phyloP scores from a whole-genome alignment of 768 basidiomycete genomes.

The Amanita fuliginea region DNA sequence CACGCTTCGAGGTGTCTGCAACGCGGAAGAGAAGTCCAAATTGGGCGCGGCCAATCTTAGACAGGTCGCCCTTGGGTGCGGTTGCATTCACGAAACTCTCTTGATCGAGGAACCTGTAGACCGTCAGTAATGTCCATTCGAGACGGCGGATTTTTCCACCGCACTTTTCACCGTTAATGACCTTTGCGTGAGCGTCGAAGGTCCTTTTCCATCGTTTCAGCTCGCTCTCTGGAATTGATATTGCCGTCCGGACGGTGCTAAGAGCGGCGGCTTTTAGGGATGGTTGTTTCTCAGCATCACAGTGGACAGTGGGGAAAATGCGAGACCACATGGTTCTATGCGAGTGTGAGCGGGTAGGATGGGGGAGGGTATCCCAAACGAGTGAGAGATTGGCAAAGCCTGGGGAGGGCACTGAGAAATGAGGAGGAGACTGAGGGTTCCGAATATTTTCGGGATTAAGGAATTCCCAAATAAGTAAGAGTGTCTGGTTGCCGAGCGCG shows the following conservation, averaged over 20 bases:
- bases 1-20: slow-evolving; percentile 68
- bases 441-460: background rate
- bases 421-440: background rate
- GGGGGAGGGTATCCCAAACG: slow-evolving; percentile 17
- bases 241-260: slow-evolving; percentile 53
- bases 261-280: slow-evolving; percentile 45
- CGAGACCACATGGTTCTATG: slow-evolving; percentile 25
- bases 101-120: slow-evolving; percentile 59
- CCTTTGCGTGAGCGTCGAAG: slow-evolving; percentile 74
- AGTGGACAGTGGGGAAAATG: slow-evolving; percentile 40
- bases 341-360: slow-evolving; percentile 25
- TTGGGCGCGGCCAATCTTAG: slow-evolving; percentile 79
- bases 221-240: slow-evolving; percentile 71
- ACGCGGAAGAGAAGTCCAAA: slow-evolving; percentile 87
- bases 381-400: slow-evolving; percentile 3
- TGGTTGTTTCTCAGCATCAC: slow-evolving; percentile 37
- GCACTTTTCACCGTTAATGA: slow-evolving; percentile 75
- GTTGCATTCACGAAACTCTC: slow-evolving; percentile 94
- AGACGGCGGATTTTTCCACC: slow-evolving; percentile 23
- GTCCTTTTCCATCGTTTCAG: slow-evolving; percentile 80
- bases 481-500: background rate
- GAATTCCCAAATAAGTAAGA: background rate
- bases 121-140: slow-evolving; percentile 11
- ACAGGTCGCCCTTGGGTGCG: slow-evolving; percentile 75
- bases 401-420: background rate